phyloP scores from a whole-genome alignment of 306 rosid genomes.

The Ceratonia siliqua region DNA sequence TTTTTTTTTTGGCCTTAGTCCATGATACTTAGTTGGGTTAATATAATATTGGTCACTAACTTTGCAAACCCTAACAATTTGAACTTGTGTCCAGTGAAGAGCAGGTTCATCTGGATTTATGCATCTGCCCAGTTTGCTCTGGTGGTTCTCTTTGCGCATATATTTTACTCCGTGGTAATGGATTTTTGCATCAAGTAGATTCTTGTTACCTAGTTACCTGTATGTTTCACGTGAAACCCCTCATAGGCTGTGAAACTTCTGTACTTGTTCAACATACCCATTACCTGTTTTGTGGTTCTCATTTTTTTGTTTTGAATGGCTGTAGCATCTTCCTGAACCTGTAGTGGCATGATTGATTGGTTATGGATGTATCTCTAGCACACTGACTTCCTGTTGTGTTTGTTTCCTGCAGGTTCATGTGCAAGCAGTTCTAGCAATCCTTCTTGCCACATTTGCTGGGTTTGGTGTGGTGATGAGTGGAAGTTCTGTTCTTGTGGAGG shows the following conservation, averaged over 20 bases:
- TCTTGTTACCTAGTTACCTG: not conserved
- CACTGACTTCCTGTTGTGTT: constrained; percentile 16
- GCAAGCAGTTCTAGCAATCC: constrained; percentile 77
- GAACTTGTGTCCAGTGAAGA: constrained; percentile 56
- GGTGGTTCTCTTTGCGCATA: constrained; percentile 86
- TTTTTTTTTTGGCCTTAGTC: not conserved
- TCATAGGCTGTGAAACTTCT: not conserved
- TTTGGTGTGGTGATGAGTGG: constrained; percentile 91
- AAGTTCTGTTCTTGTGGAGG: constrained; percentile 70
- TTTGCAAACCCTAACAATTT: constrained; percentile 23
- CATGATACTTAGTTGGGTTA: not conserved
- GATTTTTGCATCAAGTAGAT: constrained; percentile 23
- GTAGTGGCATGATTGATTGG: constrained; percentile 4
- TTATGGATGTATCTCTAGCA: not conserved
- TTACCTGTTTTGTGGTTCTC: not conserved
- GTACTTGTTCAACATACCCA: not conserved
- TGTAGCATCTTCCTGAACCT: not conserved
- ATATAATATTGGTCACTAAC: not conserved
- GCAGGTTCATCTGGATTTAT: constrained; percentile 82
- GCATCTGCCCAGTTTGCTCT: constrained; percentile 74
- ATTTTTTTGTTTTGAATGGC: too few relatives aligned
- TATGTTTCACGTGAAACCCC: constrained; percentile 19
- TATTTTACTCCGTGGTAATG: constrained; percentile 88
- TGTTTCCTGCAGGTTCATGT: constrained; percentile 59
- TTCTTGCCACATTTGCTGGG: constrained; percentile 91